Conservation (phyloP, 2,329 filamentous ascomycete species). For the Dothistroma pini region DNA sequence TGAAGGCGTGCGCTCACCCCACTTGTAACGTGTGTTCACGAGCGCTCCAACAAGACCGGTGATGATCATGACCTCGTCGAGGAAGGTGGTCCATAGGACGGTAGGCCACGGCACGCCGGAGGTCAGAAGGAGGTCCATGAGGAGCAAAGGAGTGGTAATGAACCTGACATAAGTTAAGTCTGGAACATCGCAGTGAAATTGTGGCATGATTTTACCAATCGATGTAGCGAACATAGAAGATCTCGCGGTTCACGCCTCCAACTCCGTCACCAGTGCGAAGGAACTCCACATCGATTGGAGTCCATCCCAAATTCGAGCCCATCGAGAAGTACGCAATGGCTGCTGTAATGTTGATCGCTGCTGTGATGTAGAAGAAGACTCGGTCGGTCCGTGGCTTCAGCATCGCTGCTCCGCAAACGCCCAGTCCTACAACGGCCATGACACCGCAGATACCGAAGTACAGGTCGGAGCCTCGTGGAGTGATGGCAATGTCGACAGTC, state of each 20-base stretch:
- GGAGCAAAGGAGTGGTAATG: constrained; percentile 58
- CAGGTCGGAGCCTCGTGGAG: constrained; percentile 57
- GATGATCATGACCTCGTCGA: constrained; percentile 61
- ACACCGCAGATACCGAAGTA: constrained; percentile 59
- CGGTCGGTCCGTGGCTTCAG: constrained; percentile 47
- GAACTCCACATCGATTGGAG: constrained; percentile 58
- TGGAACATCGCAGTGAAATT: neutral
- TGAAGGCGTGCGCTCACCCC: constrained; percentile 50
- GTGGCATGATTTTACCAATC: constrained; percentile 46
- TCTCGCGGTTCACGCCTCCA: constrained; percentile 51
- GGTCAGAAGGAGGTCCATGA: constrained; percentile 58
- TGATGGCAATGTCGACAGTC: constrained; percentile 57
- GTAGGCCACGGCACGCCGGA: constrained; percentile 60
- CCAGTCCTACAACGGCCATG: constrained; percentile 56
- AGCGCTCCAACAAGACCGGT: constrained; percentile 60
- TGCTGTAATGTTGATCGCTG: constrained; percentile 54
- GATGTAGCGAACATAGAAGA: constrained; percentile 62
- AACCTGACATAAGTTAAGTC: constrained; percentile 26
- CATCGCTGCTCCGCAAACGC: constrained; percentile 38
- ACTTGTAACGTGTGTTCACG: constrained; percentile 58
- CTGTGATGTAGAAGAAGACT: constrained; percentile 59
- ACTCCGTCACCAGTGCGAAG: constrained; percentile 42
- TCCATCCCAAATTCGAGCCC: constrained; percentile 59
- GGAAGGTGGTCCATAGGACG: constrained; percentile 57
- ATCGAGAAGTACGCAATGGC: constrained; percentile 60